phyloP scores from a whole-genome alignment of 1,284 basidiomycete species.

The Stereum hirsutum region DNA sequence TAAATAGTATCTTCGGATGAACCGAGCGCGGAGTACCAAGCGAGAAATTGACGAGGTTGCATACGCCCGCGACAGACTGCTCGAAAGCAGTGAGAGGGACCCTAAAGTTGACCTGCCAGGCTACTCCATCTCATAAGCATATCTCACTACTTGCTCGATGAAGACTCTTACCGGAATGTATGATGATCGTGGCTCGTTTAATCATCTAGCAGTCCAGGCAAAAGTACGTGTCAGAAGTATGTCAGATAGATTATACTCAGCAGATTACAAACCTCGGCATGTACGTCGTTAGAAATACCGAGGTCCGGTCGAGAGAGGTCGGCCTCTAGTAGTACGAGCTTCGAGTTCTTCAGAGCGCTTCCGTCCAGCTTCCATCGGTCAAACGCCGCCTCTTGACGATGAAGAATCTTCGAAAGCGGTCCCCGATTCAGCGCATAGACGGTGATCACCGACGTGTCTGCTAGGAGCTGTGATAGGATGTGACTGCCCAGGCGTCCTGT shows the following conservation, averaged over 20 bases:
- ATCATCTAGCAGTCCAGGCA: neutral
- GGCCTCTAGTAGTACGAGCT: conserved; percentile 25
- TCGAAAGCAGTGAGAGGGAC: conserved; percentile 14
- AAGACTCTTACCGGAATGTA: conserved; percentile 23
- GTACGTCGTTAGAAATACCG: conserved; percentile 15
- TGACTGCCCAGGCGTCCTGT: conserved; percentile 10
- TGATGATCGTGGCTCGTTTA: neutral
- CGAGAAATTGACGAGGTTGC: conserved; percentile 14
- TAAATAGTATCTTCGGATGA: conserved; percentile 24
- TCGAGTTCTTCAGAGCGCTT: conserved; percentile 16
- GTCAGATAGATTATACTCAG: neutral
- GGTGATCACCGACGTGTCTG: conserved; percentile 6
- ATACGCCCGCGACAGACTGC: conserved; percentile 10
- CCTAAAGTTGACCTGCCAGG: conserved; percentile 18
- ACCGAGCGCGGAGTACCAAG: conserved; percentile 6
- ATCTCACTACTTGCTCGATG: conserved; percentile 11
- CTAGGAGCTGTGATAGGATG: conserved; percentile 8
- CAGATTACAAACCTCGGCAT: neutral
- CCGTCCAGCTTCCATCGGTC: conserved; percentile 19
- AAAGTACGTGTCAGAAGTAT: no score
- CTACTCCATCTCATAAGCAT: conserved; percentile 7
- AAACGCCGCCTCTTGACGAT: conserved; percentile 23
- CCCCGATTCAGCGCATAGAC: conserved; percentile 18
- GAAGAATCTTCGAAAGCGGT: conserved; percentile 1
- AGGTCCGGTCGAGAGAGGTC: conserved; percentile 19